Evolutionary conservation across 1,139 yeast species (phyloP).

Genomic region (Candida buenavistaensis): DNA sequence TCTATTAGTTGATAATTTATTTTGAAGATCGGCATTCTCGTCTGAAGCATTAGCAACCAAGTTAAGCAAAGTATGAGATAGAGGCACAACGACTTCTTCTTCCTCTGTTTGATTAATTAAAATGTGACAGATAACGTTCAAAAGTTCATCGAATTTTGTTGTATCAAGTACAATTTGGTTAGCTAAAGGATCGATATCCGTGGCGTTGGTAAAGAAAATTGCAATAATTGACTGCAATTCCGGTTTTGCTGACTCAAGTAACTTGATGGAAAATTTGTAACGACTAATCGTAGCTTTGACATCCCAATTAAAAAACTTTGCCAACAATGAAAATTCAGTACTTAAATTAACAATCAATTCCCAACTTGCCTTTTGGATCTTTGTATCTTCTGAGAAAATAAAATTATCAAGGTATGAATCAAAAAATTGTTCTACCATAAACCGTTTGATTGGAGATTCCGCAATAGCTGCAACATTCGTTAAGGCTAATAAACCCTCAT

Average conservation of each 20-base stretch:
- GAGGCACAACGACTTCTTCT: conserved; percentile 35
- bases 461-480: conserved; percentile 46
- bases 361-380: conserved; percentile 47
- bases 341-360: conserved; percentile 51
- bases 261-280: conserved; percentile 36
- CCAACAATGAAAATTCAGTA: conserved; percentile 43
- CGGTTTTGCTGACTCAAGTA: conserved; percentile 39
- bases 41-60: conserved; percentile 26
- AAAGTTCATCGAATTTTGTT: conserved; percentile 25
- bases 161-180: conserved; percentile 27
- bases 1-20: conserved; percentile 16
- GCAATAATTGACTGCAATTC: conserved; percentile 42
- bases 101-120: conserved; percentile 28
- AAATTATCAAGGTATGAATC: conserved; percentile 35
- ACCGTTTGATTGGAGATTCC: conserved; percentile 27
- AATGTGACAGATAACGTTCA: conserved; percentile 22
- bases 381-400: conserved; percentile 33
- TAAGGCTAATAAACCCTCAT: conserved; percentile 47
- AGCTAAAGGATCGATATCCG: conserved; percentile 47
- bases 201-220: conserved; percentile 51
- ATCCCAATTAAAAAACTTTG: conserved; percentile 50
- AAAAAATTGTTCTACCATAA: conserved; percentile 35
- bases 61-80: conserved; percentile 33
- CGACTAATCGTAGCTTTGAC: conserved; percentile 25
- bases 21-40: not conserved